Base-by-base conservation (phyloP, 306 rosid genomes). In the Dalbergia oliveri region DNA sequence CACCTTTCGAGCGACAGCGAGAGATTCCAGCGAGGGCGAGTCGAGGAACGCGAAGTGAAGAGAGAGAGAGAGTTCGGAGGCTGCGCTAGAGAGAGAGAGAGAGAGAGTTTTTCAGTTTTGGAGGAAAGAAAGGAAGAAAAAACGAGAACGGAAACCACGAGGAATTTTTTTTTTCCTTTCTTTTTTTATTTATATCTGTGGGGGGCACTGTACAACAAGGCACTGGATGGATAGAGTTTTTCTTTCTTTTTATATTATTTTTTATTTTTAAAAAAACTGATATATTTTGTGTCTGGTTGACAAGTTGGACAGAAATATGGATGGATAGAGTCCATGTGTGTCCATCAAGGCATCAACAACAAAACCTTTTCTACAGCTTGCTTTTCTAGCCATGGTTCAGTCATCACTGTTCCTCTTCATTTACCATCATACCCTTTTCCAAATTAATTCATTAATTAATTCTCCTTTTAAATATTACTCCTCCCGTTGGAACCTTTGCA, bases 121-220 rank as follows among this genome's bases (percentile, higher is more conserved):
- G 72, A 79, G 31, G 90, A 72, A 83, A 15, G 73, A 18, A 75
- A 18, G 80, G 77, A 66, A 81, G 78, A 68, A 76, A 72, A 83
- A 82, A 67, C 43, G 57, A 61, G 75, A 80, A 69, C 50, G 76
- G 70, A 54, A 59, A 69, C 77, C 51, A 64, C 64, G 75, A 83
- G 76, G 78, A 59, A 80, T 84, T 82, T 81, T 31, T 41, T 23
- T 69, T 5, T 49, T 11, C 6, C 7, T 18, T 67, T 39, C 14
- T 35, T 15, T 26, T 76, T 79, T 72, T 82, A 82, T 79, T 72
- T 82, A 82, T 79, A 72, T 23, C 3, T 69, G 1, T 10, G 21
- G 23, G 50, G 53, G 56, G 49, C 66, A 21, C 74, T 39, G 66
- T 57, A 61, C 49, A 60, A 82, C 65, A 23, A 69, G 44, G 74